Base-by-base conservation (phyloP, 1,284 basidiomycete genomes). In the Sanghuangporus sanghuang region DNA sequence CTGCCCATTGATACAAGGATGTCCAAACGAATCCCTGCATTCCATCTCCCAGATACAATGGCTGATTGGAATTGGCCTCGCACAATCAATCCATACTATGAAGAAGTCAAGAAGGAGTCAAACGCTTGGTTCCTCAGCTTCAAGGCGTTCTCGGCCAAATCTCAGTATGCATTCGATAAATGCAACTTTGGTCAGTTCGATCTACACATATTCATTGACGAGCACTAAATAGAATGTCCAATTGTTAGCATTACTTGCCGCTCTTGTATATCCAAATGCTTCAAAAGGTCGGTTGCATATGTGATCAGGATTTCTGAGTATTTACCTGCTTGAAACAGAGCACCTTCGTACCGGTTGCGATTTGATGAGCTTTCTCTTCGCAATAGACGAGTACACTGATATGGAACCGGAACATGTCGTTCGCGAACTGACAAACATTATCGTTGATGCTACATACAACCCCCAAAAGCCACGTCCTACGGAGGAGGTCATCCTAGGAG, bases 311-410 rank as follows among this genome's bases (percentile, higher is more conserved):
- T 23, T 11, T 16, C 40, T 12, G n/a, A 46, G 40, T 21, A 58
- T 8, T 44, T 71, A 44, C 61, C 61, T 42, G 36, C 6, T 12
- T 14, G 36, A 21, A 21, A 23, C 18, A 57, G 71, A 69, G 16
- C 57, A 67, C 40, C 59, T 73, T 38, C 69, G 75, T 6, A 69
- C 67, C 14, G 69, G 68, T 1, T 76, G 75, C 66, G 78, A 80
- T 63, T 67, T 79, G 14, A 78, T 78, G 72, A 75, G 75, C 49
- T 67, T 78, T 6, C 77, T 78, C 63, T 80, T 79, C 64, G 72
- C 77, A 7, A 70, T 78, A 49, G 79, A 80, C 64, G 77, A 80
- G 62, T 75, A 76, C 63, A 75, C 76, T n/a, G 78, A 80, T 62
- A 36, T 57, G 18, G 36, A 57, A 14, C 55, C 68, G 27, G 69